Conservation (phyloP, 1,284 basidiomycete species). For the Microbotryum lychnidis-dioicae region DNA sequence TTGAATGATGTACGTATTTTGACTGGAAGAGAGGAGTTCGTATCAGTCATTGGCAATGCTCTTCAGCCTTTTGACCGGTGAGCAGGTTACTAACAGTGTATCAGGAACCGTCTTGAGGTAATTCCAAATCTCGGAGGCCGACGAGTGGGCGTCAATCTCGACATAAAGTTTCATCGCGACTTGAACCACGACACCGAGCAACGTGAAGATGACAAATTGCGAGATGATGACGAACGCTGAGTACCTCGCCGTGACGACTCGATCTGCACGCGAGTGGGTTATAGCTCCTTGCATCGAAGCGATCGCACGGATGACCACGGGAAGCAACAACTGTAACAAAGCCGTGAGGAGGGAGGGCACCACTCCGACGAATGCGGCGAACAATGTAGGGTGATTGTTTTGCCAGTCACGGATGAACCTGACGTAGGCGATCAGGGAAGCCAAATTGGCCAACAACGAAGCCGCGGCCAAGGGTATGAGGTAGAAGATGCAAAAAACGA, state of each 20-base stretch:
- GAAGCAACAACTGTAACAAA: conserved; percentile 78
- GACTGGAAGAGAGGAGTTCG: not conserved
- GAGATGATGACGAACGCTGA: conserved; percentile 84
- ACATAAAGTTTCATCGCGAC: conserved; percentile 42
- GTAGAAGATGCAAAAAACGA: conserved; percentile 70
- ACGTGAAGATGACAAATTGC: conserved; percentile 80
- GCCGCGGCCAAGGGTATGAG: conserved; percentile 77
- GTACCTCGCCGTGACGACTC: conserved; percentile 80
- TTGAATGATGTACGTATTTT: conserved; percentile 49
- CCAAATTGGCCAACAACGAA: conserved; percentile 48
- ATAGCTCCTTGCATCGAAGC: conserved; percentile 34
- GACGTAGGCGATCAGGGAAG: conserved; percentile 50
- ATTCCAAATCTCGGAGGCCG: conserved; percentile 12
- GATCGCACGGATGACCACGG: conserved; percentile 64
- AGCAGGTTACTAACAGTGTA: not conserved
- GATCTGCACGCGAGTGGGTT: conserved; percentile 70
- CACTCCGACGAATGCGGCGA: conserved; percentile 46
- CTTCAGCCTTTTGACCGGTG: not conserved
- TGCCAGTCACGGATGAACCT: conserved; percentile 62
- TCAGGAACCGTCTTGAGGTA: conserved; percentile 32
- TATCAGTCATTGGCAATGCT: not conserved
- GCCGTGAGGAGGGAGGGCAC: conserved; percentile 78
- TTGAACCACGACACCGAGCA: conserved; percentile 75
- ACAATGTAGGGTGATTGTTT: conserved; percentile 27
- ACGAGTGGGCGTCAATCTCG: conserved; percentile 13